Evolutionary conservation across 2,329 filamentous ascomycete genomes (phyloP).

Genomic region (Atkinsonella texensis): DNA sequence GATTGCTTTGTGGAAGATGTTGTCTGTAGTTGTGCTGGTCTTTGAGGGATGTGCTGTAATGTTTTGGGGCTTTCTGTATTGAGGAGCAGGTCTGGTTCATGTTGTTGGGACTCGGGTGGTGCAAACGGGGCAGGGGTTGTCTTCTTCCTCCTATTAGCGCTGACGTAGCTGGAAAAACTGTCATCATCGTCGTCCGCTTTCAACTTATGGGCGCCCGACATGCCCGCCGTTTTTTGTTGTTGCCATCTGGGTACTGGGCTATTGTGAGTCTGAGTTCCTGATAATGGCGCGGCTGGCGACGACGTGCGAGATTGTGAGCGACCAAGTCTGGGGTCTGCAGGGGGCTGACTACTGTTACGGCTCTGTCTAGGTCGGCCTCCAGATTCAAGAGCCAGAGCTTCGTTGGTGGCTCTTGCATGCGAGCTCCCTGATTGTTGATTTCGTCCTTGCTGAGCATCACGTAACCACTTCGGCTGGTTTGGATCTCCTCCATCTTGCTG

Average conservation of each 20-base stretch:
- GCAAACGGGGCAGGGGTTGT: conserved; percentile 35
- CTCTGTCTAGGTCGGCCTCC: conserved; percentile 41
- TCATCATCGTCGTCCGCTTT: conserved; percentile 59
- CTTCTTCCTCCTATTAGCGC: conserved; percentile 70
- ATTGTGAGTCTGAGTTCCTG: conserved; percentile 30
- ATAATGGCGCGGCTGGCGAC: conserved; percentile 33
- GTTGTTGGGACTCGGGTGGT: conserved; percentile 21
- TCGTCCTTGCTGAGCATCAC: conserved; percentile 47
- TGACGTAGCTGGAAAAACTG: conserved; percentile 67
- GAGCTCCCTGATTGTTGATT: conserved; percentile 18
- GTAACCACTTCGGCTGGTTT: conserved; percentile 91
- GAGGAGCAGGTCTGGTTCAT: conserved; percentile 55
- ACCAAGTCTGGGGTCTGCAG: conserved; percentile 14
- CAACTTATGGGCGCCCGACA: conserved; percentile 39
- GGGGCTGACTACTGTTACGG: conserved; percentile 15
- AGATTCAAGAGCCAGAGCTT: conserved; percentile 69
- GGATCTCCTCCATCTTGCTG: conserved; percentile 53
- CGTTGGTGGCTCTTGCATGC: conserved; percentile 43
- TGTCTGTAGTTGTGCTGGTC: conserved; percentile 21
- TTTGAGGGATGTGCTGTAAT: conserved; percentile 22
- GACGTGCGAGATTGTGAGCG: conserved; percentile 32
- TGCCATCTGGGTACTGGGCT: conserved; percentile 48
- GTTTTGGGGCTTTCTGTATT: conserved; percentile 24
- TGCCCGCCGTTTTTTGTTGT: conserved; percentile 28
- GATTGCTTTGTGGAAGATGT: conserved; percentile 20